These are phyloP conservation scores for Codiaeum variegatum DNA, from an alignment of 441 rosid species.

Conservation along the genomic window DNA sequence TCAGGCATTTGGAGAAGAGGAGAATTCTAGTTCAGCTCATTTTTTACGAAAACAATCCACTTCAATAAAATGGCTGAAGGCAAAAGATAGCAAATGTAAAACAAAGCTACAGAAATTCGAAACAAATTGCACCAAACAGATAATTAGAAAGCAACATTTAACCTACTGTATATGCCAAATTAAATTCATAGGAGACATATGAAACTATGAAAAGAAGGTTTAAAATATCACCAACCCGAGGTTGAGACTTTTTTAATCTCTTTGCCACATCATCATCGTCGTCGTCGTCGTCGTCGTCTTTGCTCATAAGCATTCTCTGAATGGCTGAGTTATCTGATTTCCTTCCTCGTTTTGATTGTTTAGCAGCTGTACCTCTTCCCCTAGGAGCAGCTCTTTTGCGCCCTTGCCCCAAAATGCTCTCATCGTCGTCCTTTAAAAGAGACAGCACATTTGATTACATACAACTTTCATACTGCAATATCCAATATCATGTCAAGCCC, in stretches of 20 bases:
- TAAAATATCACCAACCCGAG: conserved; percentile 53
- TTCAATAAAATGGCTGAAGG: background rate
- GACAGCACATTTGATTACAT: conserved; percentile 8
- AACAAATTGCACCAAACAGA: background rate
- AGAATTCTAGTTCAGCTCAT: background rate
- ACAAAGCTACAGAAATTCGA: background rate
- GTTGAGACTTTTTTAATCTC: conserved; percentile 57
- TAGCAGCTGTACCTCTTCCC: conserved; percentile 65
- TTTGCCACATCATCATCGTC: conserved; percentile 57
- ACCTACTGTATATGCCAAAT: background rate
- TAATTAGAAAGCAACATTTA: background rate
- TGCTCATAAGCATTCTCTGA: conserved; percentile 55
- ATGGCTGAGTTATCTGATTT: conserved; percentile 58
- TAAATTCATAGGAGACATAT: background rate
- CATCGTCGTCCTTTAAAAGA: conserved; percentile 47
- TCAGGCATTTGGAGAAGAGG: background rate
- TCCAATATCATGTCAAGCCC: conserved; percentile 1
- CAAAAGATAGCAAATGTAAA: background rate
- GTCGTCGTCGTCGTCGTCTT: conserved; percentile 61
- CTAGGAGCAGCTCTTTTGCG: conserved; percentile 74
- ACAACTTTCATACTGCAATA: conserved; percentile 8
- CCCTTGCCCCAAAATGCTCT: conserved; percentile 41
- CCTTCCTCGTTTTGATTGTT: conserved; percentile 74
- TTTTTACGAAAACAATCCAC: background rate
- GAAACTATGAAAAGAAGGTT: background rate